These are phyloP conservation scores for Lachnellula occidentalis DNA, from an alignment of 2,329 filamentous ascomycete species.

Conservation along the genomic window DNA sequence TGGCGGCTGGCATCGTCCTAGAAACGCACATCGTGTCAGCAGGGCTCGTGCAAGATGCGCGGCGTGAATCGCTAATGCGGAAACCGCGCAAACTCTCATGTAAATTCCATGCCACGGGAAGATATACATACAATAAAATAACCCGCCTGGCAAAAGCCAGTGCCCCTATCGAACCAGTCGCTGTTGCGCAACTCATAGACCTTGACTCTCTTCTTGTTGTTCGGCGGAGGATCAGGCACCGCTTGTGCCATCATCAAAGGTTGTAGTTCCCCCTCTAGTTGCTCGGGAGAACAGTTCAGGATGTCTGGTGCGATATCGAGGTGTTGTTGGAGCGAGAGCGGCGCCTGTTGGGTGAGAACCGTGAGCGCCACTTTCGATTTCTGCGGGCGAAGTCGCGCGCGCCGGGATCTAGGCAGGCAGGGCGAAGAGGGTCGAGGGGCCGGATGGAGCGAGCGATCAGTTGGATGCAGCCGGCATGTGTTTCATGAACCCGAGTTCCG, in stretches of 20 bases:
- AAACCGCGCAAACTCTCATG: conserved; percentile 3
- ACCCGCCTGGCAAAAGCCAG: conserved; percentile 80
- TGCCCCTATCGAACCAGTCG: conserved; percentile 98
- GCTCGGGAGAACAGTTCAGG: conserved; percentile 44
- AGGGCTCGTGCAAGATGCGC: neutral
- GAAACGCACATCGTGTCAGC: conserved; percentile 27
- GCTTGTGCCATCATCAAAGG: conserved; percentile 66
- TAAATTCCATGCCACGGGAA: neutral
- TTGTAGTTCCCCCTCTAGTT: conserved; percentile 50
- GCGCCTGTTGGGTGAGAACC: conserved; percentile 20
- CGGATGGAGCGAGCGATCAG: conserved; percentile 5
- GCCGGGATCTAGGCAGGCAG: neutral
- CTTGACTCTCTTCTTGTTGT: conserved; percentile 79
- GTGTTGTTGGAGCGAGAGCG: conserved; percentile 56
- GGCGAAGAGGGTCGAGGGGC: conserved; percentile 4
- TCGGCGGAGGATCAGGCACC: conserved; percentile 57
- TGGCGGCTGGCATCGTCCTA: conserved; percentile 53
- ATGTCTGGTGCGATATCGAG: conserved; percentile 51
- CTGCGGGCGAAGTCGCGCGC: conserved; percentile 19
- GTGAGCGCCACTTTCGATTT: conserved; percentile 26
- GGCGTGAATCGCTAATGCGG: neutral
- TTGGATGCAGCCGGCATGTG: conserved; percentile 7
- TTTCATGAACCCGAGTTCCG: neutral
- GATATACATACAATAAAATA: conserved; percentile 26
- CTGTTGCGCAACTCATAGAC: conserved; percentile 98